Evolutionary conservation across 2,329 filamentous ascomycete genomes (phyloP).

Genomic region (Cytospora leucostoma): DNA sequence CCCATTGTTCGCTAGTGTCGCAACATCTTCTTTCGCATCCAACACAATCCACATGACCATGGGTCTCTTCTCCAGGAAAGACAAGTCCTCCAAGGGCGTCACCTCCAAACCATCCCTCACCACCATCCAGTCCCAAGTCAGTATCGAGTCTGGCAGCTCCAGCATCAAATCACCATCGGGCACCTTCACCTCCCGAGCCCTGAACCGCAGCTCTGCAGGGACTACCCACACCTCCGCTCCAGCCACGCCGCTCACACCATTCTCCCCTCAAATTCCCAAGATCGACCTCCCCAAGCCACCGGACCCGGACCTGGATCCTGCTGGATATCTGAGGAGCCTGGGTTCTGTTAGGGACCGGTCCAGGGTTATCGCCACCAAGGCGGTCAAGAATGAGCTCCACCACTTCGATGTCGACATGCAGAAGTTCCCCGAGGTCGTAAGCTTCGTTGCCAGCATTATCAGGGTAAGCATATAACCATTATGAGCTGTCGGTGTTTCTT

Average conservation of each 20-base stretch:
- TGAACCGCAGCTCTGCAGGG: conserved; percentile 54
- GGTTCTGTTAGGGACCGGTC: conserved; percentile 82
- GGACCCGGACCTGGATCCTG: conserved; percentile 84
- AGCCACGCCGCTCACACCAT: conserved; percentile 52
- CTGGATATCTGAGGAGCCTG: conserved; percentile 87
- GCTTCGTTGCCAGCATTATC: conserved; percentile 89
- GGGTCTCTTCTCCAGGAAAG: conserved; percentile 59
- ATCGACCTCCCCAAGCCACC: conserved; percentile 81
- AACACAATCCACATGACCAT: conserved; percentile 39
- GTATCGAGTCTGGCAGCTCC: conserved; percentile 53
- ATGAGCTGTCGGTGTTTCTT: not conserved
- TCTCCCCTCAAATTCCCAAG: conserved; percentile 65
- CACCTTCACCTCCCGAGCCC: conserved; percentile 39
- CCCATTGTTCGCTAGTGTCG: not conserved
- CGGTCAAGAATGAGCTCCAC: conserved; percentile 72
- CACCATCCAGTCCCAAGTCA: conserved; percentile 51
- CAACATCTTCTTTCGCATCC: not conserved
- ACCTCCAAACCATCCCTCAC: conserved; percentile 43
- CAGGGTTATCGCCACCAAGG: conserved; percentile 73
- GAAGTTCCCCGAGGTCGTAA: conserved; percentile 81
- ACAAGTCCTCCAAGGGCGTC: conserved; percentile 48
- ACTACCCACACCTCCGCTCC: conserved; percentile 45
- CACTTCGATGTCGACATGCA: conserved; percentile 88
- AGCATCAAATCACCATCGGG: conserved; percentile 45
- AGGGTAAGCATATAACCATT: conserved; percentile 61